Base-by-base conservation (phyloP, 2,329 filamentous ascomycete genomes). In the Gyromitra esculenta region DNA sequence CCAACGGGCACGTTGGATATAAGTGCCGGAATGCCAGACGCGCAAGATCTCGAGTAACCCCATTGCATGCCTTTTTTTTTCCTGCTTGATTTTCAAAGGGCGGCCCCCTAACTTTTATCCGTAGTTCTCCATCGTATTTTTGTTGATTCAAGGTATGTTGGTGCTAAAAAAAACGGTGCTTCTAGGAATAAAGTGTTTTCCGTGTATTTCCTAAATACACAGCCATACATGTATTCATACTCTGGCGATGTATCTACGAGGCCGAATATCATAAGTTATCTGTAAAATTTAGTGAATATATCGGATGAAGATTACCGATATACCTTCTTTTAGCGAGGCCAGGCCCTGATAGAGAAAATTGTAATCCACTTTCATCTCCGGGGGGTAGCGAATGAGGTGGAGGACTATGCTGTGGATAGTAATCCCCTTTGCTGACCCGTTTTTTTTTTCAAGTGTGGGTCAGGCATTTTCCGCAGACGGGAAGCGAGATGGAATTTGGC, bases 301-400 rank as follows among this genome's bases (percentile, higher is more conserved):
- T 1, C 5, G 9, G 6, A 18, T 8, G 6, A 56, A 56, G 8
- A 56, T 56, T 31, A 21, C 21, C 52, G 48, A 52, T 52, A 56
- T 35, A 56, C 8, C 52, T 56, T 56, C 52, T 56, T 56, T 56
- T 56, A 13, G 52, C 52, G 52, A 35, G 8, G 21, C 3, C 52
- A 15, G 15, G 52, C 8, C 15, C 4, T 31, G 21, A 18, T 56
- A 4, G 21, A 56, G 13, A 56, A 31, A 31, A 31, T 9, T 18
- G n/a, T n/a, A 56, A 56, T 31, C 25, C 8, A 15, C 52, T 9
- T 8, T 31, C 52, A 25, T 35, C 15, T 35, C 52, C 18, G 21
- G 9, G 21, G 35, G 21, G 13, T 21, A 35, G 2, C 52, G 52
- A 35, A 35, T 56, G 18, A n/a, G 2, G 18, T 18, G 1, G 52